Evolutionary conservation across 192 early-diverging fungal species (phyloP).

Genomic region (Coemansia asiatica): DNA sequence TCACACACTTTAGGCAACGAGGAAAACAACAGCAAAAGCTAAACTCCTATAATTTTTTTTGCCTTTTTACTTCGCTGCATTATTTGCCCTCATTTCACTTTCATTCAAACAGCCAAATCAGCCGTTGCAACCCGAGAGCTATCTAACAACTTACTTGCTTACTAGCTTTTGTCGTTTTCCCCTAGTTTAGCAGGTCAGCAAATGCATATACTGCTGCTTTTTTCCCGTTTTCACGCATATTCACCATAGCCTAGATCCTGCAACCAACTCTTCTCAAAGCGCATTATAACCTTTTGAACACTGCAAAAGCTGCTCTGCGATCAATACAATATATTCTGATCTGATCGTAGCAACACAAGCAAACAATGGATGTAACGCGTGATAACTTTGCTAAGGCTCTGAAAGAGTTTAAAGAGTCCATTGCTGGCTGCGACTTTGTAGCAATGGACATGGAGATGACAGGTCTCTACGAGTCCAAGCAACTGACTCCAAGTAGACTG

Average conservation of each 20-base stretch:
- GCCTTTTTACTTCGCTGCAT: too few relatives aligned
- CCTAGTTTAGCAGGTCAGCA: background rate
- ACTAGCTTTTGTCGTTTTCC: too few relatives aligned
- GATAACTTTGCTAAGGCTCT: conserved; percentile 37
- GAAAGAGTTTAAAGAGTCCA: conserved; percentile 24
- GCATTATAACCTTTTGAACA: background rate
- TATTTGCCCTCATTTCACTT: too few relatives aligned
- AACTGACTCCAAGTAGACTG: conserved; percentile 29
- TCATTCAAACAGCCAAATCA: too few relatives aligned
- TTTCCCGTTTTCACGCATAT: background rate
- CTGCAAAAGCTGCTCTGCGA: background rate
- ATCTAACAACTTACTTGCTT: too few relatives aligned
- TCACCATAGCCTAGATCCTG: background rate
- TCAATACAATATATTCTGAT: too few relatives aligned
- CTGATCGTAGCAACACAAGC: background rate
- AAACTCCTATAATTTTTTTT: too few relatives aligned
- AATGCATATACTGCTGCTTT: background rate
- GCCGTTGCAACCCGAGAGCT: too few relatives aligned
- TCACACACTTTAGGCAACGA: too few relatives aligned
- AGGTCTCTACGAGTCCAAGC: conserved; percentile 37
- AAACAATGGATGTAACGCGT: conserved; percentile 40
- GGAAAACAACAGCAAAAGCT: too few relatives aligned
- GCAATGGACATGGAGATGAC: conserved; percentile 55
- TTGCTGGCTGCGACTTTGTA: conserved; percentile 40
- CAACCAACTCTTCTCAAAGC: background rate